phyloP scores from a whole-genome alignment of 352 stramenopile species.

The Lagenidium giganteum region DNA sequence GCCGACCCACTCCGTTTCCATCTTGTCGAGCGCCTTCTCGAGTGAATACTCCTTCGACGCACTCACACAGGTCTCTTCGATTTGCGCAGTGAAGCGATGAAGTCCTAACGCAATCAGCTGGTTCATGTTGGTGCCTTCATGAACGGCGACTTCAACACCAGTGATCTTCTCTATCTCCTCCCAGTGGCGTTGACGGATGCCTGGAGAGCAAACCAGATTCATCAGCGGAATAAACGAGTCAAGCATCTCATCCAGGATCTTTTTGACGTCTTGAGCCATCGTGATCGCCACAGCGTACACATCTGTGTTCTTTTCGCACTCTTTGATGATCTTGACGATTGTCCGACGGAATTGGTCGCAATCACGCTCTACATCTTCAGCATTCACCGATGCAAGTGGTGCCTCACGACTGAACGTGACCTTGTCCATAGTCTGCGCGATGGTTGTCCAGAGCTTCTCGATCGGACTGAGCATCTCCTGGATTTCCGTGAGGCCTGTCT shows the following conservation, averaged over 20 bases:
- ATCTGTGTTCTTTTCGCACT: constrained; percentile 88
- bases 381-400: constrained; percentile 65
- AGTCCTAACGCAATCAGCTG: constrained; percentile 87
- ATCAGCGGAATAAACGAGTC: constrained; percentile 90
- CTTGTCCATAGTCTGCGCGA: constrained; percentile 73
- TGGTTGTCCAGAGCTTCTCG: constrained; percentile 84
- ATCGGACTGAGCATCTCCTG: constrained; percentile 82
- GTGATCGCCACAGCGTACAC: constrained; percentile 72
- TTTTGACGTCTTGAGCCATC: constrained; percentile 79
- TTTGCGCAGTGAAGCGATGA: constrained; percentile 78
- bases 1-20: constrained; percentile 90
- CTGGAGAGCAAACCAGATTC: constrained; percentile 89
- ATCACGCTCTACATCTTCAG: constrained; percentile 80
- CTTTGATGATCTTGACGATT: constrained; percentile 88
- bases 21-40: constrained; percentile 90
- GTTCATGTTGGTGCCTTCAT: constrained; percentile 90
- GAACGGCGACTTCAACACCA: constrained; percentile 80
- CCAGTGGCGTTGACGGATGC: constrained; percentile 91
- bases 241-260: constrained; percentile 80
- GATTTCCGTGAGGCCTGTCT: constrained; percentile 65
- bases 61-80: constrained; percentile 92
- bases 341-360: constrained; percentile 86
- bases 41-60: constrained; percentile 94
- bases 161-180: constrained; percentile 88
- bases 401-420: constrained; percentile 66